phyloP scores from a whole-genome alignment of 2,329 filamentous ascomycete genomes.

The Alternaria arbusti region DNA sequence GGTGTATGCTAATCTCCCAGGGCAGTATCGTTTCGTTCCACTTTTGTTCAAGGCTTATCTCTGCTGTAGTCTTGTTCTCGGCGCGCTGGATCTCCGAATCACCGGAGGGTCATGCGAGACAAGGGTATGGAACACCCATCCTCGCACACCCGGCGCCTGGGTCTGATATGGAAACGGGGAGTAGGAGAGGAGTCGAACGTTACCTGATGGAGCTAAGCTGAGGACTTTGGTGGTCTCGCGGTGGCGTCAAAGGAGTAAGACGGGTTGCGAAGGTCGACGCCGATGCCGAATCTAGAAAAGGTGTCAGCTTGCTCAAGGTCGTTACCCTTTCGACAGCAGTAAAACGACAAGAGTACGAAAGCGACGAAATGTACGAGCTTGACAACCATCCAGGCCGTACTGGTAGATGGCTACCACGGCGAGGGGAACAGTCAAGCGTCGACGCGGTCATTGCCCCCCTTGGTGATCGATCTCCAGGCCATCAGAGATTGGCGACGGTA shows the following conservation, averaged over 20 bases:
- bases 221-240: background rate
- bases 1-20: too few species aligned
- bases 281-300: background rate
- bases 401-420: background rate
- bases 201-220: background rate
- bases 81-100: background rate
- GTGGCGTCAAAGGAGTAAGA: background rate
- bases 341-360: background rate
- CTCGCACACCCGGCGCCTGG: background rate
- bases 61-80: too few species aligned
- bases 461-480: background rate
- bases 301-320: background rate
- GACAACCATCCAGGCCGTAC: background rate
- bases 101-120: background rate
- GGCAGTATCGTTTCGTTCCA: too few species aligned
- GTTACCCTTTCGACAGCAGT: background rate
- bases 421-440: background rate
- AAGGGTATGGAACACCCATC: background rate
- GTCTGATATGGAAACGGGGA: background rate
- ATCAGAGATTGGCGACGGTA: background rate
- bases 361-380: background rate
- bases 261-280: background rate
- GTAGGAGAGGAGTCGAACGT: background rate
- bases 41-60: too few species aligned
- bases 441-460: background rate